A percentile compares a stretch with the other conserved stretches of the same genome.
These are phyloP conservation scores for Cyclanthera cordifolia DNA, from an alignment of 306 rosid species.

Conservation along the genomic window DNA sequence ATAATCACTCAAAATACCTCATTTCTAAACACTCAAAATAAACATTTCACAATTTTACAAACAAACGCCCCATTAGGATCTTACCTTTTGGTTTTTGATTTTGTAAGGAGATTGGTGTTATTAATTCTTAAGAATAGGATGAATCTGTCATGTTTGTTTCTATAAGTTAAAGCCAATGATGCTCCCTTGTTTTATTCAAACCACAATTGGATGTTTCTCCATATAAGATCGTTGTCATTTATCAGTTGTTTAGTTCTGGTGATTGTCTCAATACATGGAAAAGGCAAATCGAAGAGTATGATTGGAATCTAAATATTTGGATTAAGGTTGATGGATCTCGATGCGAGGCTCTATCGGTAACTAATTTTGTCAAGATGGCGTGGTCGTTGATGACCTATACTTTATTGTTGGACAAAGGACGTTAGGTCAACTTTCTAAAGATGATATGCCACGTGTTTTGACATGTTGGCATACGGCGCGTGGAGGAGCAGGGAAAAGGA, in stretches of 20 bases:
- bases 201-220: slow-evolving; percentile 22
- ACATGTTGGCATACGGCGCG: slow-evolving; percentile 6
- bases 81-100: neutral
- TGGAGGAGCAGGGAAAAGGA: slow-evolving; percentile 27
- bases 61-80: no score
- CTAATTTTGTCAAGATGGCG: slow-evolving; percentile 24
- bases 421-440: slow-evolving; percentile 7
- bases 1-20: no score
- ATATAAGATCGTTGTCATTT: slow-evolving; percentile 21
- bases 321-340: slow-evolving; percentile 25
- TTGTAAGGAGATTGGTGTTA: neutral
- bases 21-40: no score
- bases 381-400: slow-evolving; percentile 20
- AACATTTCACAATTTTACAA: no score
- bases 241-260: slow-evolving; percentile 23
- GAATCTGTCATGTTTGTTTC: neutral
- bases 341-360: neutral
- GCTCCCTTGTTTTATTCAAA: neutral
- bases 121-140: neutral
- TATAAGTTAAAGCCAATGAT: neutral
- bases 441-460: slow-evolving; percentile 24
- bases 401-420: slow-evolving; percentile 14
- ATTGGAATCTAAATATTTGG: slow-evolving; percentile 22
- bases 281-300: slow-evolving; percentile 22
- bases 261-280: slow-evolving; percentile 29